Conservation (phyloP, 1,139 yeast species). For the Protomyces gravidus region DNA sequence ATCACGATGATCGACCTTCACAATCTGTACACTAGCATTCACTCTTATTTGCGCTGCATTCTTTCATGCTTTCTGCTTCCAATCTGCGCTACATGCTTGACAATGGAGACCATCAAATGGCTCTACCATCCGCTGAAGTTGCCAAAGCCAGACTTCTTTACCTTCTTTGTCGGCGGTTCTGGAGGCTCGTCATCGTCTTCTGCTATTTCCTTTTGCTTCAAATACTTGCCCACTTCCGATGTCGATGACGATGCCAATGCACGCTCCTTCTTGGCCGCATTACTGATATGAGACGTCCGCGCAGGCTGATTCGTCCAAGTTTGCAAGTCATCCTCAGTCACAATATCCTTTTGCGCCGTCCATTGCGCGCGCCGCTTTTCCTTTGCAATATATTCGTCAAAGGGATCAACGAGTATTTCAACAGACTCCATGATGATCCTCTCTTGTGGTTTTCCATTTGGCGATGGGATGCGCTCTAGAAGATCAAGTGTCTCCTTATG, state of each 20-base stretch:
- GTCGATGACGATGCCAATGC: not conserved
- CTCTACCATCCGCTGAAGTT: not conserved
- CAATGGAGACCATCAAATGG: too few relatives aligned
- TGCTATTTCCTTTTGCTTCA: not conserved
- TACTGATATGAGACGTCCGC: not conserved
- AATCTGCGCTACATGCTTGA: not conserved
- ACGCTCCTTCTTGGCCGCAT: not conserved
- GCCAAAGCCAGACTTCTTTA: not conserved
- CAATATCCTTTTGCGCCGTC: constrained; percentile 2
- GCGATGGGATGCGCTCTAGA: constrained; percentile 50
- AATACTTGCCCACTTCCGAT: not conserved
- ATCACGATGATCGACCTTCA: too few relatives aligned
- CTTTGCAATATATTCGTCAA: constrained; percentile 49
- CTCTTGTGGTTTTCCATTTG: constrained; percentile 40
- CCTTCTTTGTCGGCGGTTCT: not conserved
- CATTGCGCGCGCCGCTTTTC: constrained; percentile 24
- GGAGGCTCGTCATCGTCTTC: not conserved
- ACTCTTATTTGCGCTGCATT: too few relatives aligned
- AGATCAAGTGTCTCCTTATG: constrained; percentile 72
- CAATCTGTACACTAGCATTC: too few relatives aligned
- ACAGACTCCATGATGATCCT: constrained; percentile 49
- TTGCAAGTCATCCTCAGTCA: constrained; percentile 34
- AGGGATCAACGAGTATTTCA: constrained; percentile 72
- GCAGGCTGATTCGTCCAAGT: constrained; percentile 31
- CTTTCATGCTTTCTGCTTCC: not conserved